A percentile compares a stretch with the other conserved stretches of the same genome.
Conservation (phyloP, 352 stramenopile species). For the Plasmopara viticola region DNA sequence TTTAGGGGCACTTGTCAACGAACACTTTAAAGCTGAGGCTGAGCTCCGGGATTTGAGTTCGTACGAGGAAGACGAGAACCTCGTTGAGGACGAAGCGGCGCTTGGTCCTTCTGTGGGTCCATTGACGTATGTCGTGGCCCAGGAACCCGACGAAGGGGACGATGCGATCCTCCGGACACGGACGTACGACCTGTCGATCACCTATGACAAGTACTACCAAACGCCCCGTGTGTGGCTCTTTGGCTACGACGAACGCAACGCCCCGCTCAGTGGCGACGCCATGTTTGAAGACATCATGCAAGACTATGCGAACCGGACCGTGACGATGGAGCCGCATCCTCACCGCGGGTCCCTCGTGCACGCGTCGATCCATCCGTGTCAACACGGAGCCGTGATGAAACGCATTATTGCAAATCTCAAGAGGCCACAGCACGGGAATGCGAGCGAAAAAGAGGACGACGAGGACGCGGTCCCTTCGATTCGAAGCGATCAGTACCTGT, state of each 20-base stretch:
- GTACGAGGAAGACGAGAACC: conserved; percentile 75
- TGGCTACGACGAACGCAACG: conserved; percentile 89
- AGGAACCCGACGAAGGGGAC: conserved; percentile 80
- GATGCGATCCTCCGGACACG: conserved; percentile 91
- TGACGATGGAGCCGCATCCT: conserved; percentile 98
- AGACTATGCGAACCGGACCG: conserved; percentile 98
- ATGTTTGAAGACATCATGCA: conserved; percentile 99
- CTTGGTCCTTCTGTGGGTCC: conserved; percentile 17
- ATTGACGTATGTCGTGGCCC: conserved; percentile 51
- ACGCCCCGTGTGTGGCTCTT: conserved; percentile 98
- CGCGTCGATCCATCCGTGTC: conserved; percentile 96
- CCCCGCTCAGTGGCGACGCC: conserved; percentile 85
- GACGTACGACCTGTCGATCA: conserved; percentile 98
- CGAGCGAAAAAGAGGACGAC: conserved; percentile 18
- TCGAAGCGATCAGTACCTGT: conserved; percentile 96
- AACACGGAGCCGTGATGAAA: conserved; percentile 98
- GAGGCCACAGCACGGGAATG: conserved; percentile 20
- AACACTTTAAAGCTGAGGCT: conserved; percentile 43
- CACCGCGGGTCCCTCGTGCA: conserved; percentile 86
- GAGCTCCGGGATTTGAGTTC: conserved; percentile 48
- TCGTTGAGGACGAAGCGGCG: conserved; percentile 57
- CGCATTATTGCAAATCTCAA: conserved; percentile 95
- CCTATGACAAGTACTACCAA: conserved; percentile 99
- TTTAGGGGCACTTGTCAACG: conserved; percentile 61
- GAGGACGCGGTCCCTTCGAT: conserved; percentile 42